Base-by-base conservation (phyloP, 169 alveolate genomes). In the Eimeria necatrix region DNA sequence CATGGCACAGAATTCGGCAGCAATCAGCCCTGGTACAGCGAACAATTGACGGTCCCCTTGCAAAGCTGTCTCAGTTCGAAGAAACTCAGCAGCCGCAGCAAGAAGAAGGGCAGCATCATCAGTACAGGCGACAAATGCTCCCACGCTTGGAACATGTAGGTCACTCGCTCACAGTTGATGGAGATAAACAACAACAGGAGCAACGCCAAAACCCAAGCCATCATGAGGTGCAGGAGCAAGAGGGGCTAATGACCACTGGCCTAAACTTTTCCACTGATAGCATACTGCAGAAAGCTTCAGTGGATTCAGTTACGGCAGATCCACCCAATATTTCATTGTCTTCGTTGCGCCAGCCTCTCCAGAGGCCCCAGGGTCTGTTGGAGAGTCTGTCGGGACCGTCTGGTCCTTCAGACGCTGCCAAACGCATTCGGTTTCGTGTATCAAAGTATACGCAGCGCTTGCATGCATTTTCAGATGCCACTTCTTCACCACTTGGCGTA, bases 401-500 rank as follows among this genome's bases (percentile, higher is more conserved):
- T 32, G 41, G 41, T 32, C 41, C 41, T 32, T 32, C 41, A 32
- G 41, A 32, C 41, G 41, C 2, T 32, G 41, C 41, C 41, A 32
- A 4, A 74, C 16, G 61, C 41, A 16, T 92, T 22, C 95, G 92
- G 22, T 92, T 92, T 85, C 87, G 87, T 5, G 90, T 92, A 4
- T 92, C 95, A 18, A 32, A 70, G 70, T 92, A 61, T 78, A 92
- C 95, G 24, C 87, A 92, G 76, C 95, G 95, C 49, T 22, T 92
- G 60, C 95, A 92, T 52, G 87, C 78, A 51, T 85, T 92, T 20
- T 0, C 32, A 52, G 83, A 56, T 16, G 81, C n/a, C 49, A 32
- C 52, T 6, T 52, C 52, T 6, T n/a, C 22, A 53, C 86, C 73
- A 0, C 24, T 53, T 8, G 74, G 86, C 46, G 32, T 48, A 32